A percentile compares a stretch with the other conserved stretches of the same genome.
Evolutionary conservation across 2,329 filamentous ascomycete genomes (phyloP).

Genomic region (Apiospora rasikravindrae): DNA sequence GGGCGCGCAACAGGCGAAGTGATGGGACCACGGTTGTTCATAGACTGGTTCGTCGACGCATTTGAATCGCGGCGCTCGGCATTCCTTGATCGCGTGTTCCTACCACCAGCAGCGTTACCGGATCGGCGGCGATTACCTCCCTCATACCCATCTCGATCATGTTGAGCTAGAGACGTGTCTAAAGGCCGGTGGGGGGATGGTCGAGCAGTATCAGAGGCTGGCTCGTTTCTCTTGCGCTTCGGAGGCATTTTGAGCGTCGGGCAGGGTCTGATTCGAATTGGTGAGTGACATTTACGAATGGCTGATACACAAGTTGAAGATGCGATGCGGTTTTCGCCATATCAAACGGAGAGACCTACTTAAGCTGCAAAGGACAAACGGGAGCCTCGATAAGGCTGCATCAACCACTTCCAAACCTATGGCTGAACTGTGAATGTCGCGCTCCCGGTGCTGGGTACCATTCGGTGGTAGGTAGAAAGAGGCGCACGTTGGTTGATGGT

Average conservation of each 20-base stretch:
- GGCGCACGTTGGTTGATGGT: slow-evolving; percentile 23
- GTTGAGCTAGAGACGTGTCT: slow-evolving; percentile 60
- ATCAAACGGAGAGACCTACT: slow-evolving; percentile 7
- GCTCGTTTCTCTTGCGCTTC: slow-evolving; percentile 64
- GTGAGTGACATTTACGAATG: slow-evolving; percentile 28
- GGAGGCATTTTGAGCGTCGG: slow-evolving; percentile 53
- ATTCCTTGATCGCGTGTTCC: slow-evolving; percentile 49
- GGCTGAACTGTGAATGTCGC: neutral
- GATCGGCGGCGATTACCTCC: slow-evolving; percentile 47
- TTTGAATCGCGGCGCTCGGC: slow-evolving; percentile 58
- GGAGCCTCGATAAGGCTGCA: neutral
- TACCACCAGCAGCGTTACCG: slow-evolving; percentile 46
- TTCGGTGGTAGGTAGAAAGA: slow-evolving; percentile 10
- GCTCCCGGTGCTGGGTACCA: neutral
- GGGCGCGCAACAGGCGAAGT: slow-evolving; percentile 43
- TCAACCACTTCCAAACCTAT: neutral
- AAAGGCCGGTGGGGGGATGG: slow-evolving; percentile 68
- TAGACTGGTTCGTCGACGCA: neutral
- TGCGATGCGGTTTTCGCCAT: neutral
- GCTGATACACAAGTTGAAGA: neutral
- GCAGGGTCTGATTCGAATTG: slow-evolving; percentile 28
- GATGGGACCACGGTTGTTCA: slow-evolving; percentile 30
- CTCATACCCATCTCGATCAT: slow-evolving; percentile 58
- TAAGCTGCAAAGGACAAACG: slow-evolving; percentile 10
- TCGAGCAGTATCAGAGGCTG: slow-evolving; percentile 55